Conservation (phyloP, 2,329 filamentous ascomycete species). For the Pseudogymnoascus sp. region DNA sequence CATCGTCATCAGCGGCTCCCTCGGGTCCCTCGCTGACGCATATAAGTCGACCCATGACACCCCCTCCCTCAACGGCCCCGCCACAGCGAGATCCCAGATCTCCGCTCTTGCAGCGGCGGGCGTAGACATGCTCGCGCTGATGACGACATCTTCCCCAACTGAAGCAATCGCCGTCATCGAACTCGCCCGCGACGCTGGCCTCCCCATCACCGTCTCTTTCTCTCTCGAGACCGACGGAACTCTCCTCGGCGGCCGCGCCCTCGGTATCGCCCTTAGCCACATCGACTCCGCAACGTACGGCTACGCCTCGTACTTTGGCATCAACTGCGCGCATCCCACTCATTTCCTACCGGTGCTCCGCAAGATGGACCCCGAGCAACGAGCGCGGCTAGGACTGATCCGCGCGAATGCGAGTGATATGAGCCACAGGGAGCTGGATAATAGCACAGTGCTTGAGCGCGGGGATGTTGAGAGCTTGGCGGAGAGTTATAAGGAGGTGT, state of each 20-base stretch:
- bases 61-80: slow-evolving; percentile 1
- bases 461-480: neutral
- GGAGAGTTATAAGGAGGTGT: neutral
- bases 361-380: neutral
- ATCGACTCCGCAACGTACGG: neutral
- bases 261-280: neutral
- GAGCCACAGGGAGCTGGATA: neutral
- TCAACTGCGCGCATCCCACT: slow-evolving; percentile 2
- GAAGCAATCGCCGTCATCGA: slow-evolving; percentile 6
- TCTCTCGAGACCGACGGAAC: neutral
- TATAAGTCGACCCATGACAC: neutral
- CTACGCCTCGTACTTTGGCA: neutral
- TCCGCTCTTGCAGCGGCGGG: neutral
- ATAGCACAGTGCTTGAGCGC: neutral
- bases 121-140: slow-evolving; percentile 3
- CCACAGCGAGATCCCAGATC: neutral
- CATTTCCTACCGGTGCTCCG: neutral
- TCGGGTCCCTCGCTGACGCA: neutral
- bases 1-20: neutral
- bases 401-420: neutral
- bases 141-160: neutral
- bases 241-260: neutral
- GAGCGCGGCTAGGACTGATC: neutral
- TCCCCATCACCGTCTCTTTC: slow-evolving; percentile 3
- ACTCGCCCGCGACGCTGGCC: neutral